Base-by-base conservation (phyloP, 1,139 yeast genomes). In the Martiniozyma asiatica region DNA sequence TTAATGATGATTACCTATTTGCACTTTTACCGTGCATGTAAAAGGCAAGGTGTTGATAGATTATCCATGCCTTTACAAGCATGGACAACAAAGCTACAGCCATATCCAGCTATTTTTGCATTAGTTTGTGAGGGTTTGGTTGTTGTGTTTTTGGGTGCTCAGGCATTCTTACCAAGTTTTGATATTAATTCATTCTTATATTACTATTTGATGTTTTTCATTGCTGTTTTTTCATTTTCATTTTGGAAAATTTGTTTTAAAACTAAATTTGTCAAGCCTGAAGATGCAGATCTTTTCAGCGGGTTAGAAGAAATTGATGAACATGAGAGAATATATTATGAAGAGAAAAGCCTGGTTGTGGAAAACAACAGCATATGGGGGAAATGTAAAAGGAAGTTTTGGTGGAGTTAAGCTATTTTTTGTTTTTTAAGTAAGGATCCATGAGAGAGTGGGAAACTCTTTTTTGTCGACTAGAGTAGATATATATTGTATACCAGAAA, bases 1-100 rank as follows among this genome's bases (percentile, higher is more conserved):
- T 56, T 57, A 44, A 66, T 68, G 72, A 47, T 56, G 35, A 51
- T 66, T 32, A 63, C 65, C 8, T 67, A 66, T 36, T 42, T 59
- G 33, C 49, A 54, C n/a, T 66, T 65, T 45, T 61, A 55, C 47
- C 48, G 54, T 29, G 71, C 72, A 4, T 56, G 61, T 36, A 48
- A 56, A 25, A 65, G 50, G 4, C 66, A 61, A 43, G 56, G 56
- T 4, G 40, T 59, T 13, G 56, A 53, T 33, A 47, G 66, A 36
- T 40, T 43, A 17, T 38, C 52, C 4, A 46, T 63, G 32, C 65
- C 66, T 0, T 55, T 61, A 35, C 57, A 50, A 30, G 49, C 58
- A 0, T 62, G 66, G 65, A 52, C 36, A 31, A 47, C 52, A 6
- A 46, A 42, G 24, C 31, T 36, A 16, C 69, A 63, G 40, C 69